phyloP scores from a whole-genome alignment of 805 yeast species.

The Kodamaea hsintzibuensis region DNA sequence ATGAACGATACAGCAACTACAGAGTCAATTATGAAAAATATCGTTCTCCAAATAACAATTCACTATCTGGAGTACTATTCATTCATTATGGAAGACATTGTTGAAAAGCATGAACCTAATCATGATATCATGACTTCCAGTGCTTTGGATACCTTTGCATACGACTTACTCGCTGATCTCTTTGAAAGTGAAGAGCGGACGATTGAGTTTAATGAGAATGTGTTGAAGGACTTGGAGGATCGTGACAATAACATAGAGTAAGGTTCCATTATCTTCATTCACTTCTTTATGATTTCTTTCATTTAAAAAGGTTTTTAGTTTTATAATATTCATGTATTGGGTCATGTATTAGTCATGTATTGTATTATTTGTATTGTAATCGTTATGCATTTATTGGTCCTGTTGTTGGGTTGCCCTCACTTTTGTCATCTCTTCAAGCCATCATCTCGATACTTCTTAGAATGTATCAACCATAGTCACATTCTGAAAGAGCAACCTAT shows the following conservation, averaged over 20 bases:
- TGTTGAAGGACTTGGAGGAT: conserved; percentile 23
- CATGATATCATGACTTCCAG: conserved; percentile 66
- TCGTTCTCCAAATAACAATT: conserved; percentile 4
- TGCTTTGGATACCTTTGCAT: conserved; percentile 52
- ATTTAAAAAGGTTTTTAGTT: too few species aligned
- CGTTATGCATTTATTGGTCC: not conserved
- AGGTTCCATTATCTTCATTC: too few species aligned
- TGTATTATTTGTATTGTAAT: not conserved
- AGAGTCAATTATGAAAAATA: conserved; percentile 6
- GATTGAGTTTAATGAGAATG: conserved; percentile 26
- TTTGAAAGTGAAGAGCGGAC: conserved; percentile 21
- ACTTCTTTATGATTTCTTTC: too few species aligned
- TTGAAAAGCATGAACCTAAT: conserved; percentile 19
- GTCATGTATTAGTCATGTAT: not conserved
- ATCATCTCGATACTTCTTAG: not conserved
- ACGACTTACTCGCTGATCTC: conserved; percentile 30
- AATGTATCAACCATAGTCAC: too few species aligned
- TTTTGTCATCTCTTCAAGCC: too few species aligned
- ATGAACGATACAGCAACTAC: conserved; percentile 8
- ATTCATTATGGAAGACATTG: conserved; percentile 4
- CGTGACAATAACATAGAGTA: not conserved
- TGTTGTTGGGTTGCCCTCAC: too few species aligned
- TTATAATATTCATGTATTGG: too few species aligned
- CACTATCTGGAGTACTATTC: conserved; percentile 9
- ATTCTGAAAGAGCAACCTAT: too few species aligned